Percentiles rank a stretch among this genome's conserved stretches.
These are phyloP conservation scores for Pseudocercospora crystallina DNA, from an alignment of 2,329 filamentous ascomycete species.

Conservation along the genomic window DNA sequence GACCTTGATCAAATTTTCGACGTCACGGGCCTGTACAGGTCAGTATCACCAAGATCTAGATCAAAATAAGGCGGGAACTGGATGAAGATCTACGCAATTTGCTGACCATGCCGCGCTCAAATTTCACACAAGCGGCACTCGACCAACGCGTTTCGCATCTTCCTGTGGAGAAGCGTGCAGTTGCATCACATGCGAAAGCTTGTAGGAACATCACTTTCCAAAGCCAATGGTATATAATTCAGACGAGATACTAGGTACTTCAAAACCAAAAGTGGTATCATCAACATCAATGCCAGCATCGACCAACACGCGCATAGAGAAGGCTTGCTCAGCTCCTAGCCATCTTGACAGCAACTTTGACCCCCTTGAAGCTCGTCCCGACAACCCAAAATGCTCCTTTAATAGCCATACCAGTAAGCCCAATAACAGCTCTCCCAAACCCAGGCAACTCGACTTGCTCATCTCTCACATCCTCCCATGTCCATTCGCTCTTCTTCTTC, in stretches of 20 bases:
- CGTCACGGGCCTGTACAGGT: too few relatives aligned
- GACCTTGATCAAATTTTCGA: too few relatives aligned
- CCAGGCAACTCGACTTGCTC: conserved; percentile 40
- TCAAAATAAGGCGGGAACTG: too few relatives aligned
- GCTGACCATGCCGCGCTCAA: too few relatives aligned
- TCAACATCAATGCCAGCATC: conserved; percentile 1
- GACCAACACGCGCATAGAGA: not conserved
- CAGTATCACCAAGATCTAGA: too few relatives aligned
- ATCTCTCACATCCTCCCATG: conserved; percentile 28
- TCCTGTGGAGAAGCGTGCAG: too few relatives aligned
- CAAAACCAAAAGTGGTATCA: conserved; percentile 6
- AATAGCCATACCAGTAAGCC: conserved; percentile 42
- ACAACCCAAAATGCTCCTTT: conserved; percentile 45
- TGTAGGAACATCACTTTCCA: too few relatives aligned
- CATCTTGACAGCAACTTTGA: conserved; percentile 43
- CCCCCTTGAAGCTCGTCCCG: conserved; percentile 31
- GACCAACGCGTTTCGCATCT: too few relatives aligned
- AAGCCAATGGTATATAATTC: too few relatives aligned
- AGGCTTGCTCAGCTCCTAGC: conserved; percentile 32
- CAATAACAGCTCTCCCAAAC: conserved; percentile 40
- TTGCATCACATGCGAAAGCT: too few relatives aligned
- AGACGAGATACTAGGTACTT: not conserved
- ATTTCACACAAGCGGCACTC: too few relatives aligned
- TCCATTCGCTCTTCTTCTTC: conserved; percentile 16
- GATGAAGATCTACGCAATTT: too few relatives aligned